Conservation (phyloP, 2,329 filamentous ascomycete genomes). For the Aspergillus eucalypticola region DNA sequence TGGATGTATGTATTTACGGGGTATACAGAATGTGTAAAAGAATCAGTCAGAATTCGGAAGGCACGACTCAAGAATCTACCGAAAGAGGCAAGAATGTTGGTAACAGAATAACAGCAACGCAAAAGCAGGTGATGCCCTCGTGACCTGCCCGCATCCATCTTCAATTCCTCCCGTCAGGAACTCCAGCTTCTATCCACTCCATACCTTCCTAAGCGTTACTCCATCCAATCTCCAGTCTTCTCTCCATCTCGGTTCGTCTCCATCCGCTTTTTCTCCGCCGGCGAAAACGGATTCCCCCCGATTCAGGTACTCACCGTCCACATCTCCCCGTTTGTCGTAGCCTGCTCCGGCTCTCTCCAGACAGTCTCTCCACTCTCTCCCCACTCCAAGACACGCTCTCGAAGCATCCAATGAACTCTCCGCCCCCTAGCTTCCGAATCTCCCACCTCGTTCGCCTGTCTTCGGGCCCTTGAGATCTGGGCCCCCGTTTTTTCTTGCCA, state of each 20-base stretch:
- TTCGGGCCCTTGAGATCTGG: conserved; percentile 30
- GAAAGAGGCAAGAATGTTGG: not conserved
- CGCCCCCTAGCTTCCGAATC: conserved; percentile 25
- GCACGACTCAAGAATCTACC: too few species aligned
- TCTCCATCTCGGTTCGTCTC: not conserved
- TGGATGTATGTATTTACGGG: too few species aligned
- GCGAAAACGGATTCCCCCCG: not conserved
- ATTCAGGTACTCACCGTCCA: conserved; percentile 1
- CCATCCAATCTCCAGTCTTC: not conserved
- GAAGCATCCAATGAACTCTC: conserved; percentile 26
- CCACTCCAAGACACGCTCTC: conserved; percentile 25
- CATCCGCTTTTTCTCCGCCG: not conserved
- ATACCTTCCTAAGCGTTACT: not conserved
- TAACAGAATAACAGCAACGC: not conserved
- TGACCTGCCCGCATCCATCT: not conserved
- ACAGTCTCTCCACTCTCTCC: conserved; percentile 15
- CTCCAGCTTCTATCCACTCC: not conserved
- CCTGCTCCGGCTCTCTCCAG: not conserved
- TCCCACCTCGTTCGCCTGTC: conserved; percentile 22
- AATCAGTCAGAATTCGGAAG: too few species aligned
- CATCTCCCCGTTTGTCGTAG: not conserved
- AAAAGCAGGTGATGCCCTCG: not conserved
- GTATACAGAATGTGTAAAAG: not conserved
- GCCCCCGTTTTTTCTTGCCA: conserved; percentile 31
- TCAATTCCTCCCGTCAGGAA: not conserved